Base-by-base conservation (phyloP, 83 land plant genomes). In the Picea engelmannii region DNA sequence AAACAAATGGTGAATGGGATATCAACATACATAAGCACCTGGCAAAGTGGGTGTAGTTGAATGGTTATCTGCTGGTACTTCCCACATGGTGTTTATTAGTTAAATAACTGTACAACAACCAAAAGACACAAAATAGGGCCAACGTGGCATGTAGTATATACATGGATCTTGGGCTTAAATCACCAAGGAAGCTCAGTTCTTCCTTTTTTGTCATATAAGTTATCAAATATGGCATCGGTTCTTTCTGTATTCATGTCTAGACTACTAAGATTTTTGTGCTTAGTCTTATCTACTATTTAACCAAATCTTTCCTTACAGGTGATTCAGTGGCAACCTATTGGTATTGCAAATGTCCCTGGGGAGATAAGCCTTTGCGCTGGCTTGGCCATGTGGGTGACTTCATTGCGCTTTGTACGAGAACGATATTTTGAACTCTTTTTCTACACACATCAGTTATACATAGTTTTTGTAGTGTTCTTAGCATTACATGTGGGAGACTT, bases 401-500 rank as follows among this genome's bases (percentile, higher is more conserved):
- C 99, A 62, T 82, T 96, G 44, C 85, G 79, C 60, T 87, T 82
- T 58, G 90, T 95, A 23, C 86, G 99, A 65, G 89, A 84, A 80
- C 52, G 71, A 4, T 83, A 83, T 31, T 96, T 96, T 64, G 98
- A 96, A 90, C 85, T 95, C 62, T 96, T 96, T 89, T 96, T 93
- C 92, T 96, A 96, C 93, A 96, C 99, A 11, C 99, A 96, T 83
- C 98, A 96, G 81, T 85, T 96, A 4, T 96, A 95, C 65, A 63
- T 92, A 49, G 86, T 96, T 31, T 96, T 96, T 77, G 85, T 95
- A 13, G 81, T 96, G 60, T 95, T 95, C 91, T 82, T 96, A 78
- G 98, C 92, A 4, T 62, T 96, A 80, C 99, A 96, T 80, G 93
- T 95, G 69, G 99, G 99, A 0, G 96, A 93, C 78, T 90, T 92